Evolutionary conservation across 306 rosid genomes (phyloP).

Genomic region (Quercus wislizeni): DNA sequence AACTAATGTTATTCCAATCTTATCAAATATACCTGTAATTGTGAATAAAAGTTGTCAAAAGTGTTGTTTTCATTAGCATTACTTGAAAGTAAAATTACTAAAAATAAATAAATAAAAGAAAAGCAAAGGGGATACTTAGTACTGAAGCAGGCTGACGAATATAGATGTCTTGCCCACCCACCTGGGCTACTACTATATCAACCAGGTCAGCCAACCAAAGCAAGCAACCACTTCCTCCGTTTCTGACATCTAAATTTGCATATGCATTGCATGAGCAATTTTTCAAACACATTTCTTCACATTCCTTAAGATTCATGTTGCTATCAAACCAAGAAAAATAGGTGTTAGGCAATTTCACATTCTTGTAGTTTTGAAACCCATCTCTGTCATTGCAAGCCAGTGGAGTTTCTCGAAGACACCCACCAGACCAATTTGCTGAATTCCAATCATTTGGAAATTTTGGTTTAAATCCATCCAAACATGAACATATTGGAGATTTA

Average conservation of each 20-base stretch:
- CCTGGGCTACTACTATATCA: constrained; percentile 21
- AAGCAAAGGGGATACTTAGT: no score
- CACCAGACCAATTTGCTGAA: constrained; percentile 3
- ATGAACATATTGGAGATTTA: constrained; percentile 16
- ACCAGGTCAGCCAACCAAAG: constrained; percentile 27
- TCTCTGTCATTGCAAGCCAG: constrained; percentile 16
- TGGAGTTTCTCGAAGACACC: constrained; percentile 17
- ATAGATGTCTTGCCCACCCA: constrained; percentile 32
- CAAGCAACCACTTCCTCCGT: constrained; percentile 36
- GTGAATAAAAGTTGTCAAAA: no score
- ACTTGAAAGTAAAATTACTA: no score
- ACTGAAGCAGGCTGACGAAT: no score
- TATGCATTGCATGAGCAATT: constrained; percentile 35
- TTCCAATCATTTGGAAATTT: background rate
- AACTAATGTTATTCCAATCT: no score
- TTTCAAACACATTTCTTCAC: constrained; percentile 22
- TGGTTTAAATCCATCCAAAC: constrained; percentile 17
- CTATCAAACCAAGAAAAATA: constrained; percentile 25
- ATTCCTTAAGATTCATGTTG: constrained; percentile 18
- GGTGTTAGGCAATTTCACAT: constrained; percentile 23
- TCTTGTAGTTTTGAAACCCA: background rate
- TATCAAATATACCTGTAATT: no score
- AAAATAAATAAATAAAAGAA: no score
- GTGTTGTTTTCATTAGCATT: no score
- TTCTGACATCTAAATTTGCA: constrained; percentile 12